Evolutionary conservation across 2,329 filamentous ascomycete species (phyloP).

Genomic region (Claviceps monticola): DNA sequence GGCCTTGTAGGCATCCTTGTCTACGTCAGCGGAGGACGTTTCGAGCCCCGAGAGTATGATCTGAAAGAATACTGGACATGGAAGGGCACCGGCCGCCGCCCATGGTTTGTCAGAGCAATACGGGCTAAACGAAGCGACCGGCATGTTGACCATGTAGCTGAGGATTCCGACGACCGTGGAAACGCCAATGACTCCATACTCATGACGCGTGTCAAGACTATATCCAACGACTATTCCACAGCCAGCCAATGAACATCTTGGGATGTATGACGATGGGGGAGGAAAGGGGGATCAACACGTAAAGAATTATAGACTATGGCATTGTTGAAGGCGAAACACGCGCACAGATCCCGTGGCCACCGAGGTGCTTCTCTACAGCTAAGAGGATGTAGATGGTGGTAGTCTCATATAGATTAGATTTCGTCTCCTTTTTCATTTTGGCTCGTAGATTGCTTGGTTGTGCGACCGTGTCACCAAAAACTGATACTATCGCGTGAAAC

Average conservation of each 20-base stretch:
- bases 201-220: constrained; percentile 4
- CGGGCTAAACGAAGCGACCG: constrained; percentile 6
- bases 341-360: background rate
- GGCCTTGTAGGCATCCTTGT: constrained; percentile 31
- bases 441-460: background rate
- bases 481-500: background rate
- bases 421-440: background rate
- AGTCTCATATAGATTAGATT: too few relatives aligned
- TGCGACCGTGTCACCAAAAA: background rate
- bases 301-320: too few relatives aligned
- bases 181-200: background rate
- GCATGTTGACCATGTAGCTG: background rate
- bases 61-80: constrained; percentile 43
- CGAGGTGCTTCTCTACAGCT: background rate
- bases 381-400: too few relatives aligned
- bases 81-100: constrained; percentile 32
- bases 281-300: too few relatives aligned
- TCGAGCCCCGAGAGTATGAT: constrained; percentile 38
- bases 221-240: constrained; percentile 5
- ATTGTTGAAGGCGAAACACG: too few relatives aligned
- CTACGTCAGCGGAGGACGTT: constrained; percentile 25
- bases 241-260: background rate
- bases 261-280: background rate
- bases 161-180: background rate
- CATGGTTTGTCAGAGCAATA: constrained; percentile 32